These are phyloP conservation scores for Xylariomycetidae sp. DNA, from an alignment of 2,329 filamentous ascomycete genomes.

Conservation along the genomic window DNA sequence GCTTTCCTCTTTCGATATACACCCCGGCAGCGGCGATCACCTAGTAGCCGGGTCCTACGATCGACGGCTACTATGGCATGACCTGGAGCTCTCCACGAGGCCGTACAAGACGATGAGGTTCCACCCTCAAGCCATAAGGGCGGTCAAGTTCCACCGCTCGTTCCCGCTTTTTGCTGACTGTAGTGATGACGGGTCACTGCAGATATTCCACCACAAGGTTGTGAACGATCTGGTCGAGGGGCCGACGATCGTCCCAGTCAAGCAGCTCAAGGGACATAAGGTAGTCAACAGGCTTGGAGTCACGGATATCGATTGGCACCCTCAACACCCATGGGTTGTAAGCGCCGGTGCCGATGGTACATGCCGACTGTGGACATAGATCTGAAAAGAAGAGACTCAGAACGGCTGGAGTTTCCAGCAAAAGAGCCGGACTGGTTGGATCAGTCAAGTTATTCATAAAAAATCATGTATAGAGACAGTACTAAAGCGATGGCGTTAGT, in stretches of 20 bases:
- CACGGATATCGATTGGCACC: constrained; percentile 94
- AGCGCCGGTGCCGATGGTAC: constrained; percentile 93
- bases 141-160: constrained; percentile 80
- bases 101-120: constrained; percentile 97
- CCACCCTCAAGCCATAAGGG: constrained; percentile 85
- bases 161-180: constrained; percentile 86
- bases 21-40: constrained; percentile 90
- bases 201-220: constrained; percentile 96
- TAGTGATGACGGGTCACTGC: constrained; percentile 88
- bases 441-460: no score
- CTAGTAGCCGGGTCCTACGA: constrained; percentile 94
- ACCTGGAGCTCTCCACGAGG: constrained; percentile 82
- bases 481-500: no score
- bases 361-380: constrained; percentile 82
- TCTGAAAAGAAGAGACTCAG: no score
- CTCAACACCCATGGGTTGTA: constrained; percentile 86
- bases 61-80: constrained; percentile 90
- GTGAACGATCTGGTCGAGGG: constrained; percentile 94
- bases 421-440: no score
- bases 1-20: constrained; percentile 92
- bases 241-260: constrained; percentile 91
- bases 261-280: constrained; percentile 87
- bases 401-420: constrained; percentile 3
- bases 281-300: constrained; percentile 83
- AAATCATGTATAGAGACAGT: no score